Base-by-base conservation (phyloP, 2,329 filamentous ascomycete genomes). In the Talaromyces marneffei region DNA sequence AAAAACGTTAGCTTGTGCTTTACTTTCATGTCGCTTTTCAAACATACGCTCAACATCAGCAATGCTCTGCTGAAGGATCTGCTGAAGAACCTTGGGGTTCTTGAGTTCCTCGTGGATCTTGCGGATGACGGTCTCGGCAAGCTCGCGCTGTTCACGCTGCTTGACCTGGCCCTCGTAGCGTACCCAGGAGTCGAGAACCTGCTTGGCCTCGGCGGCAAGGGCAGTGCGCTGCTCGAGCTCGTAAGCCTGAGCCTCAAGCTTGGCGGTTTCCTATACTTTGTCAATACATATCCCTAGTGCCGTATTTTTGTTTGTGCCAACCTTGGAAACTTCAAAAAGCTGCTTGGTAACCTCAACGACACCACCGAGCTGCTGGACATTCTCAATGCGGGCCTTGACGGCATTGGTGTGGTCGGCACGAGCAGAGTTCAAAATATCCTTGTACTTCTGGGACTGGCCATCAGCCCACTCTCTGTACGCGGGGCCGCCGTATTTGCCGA, bases 71-170 rank as follows among this genome's bases (percentile, higher is more conserved):
- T 94, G 89, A 71, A 99, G 87, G 74, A 99, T 97, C 83, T 97
- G 92, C 85, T 97, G 91, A 72, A 99, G 87, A 68, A 88, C 85
- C 87, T 92, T 97, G 78, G 95, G 94, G 85, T 90, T 97, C 85
- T 97, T 91, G 63, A 99, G 87, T 85, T 97, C 93, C 87, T 97
- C 97, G 80, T 90, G 88, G 76, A 97, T 94, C 87, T 97, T 99
- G 83, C 89, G 87, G 74, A 99, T 97, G 79, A 99, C 84, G 78
- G 82, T 86, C 76, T 96, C 87, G 67, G 94, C 91, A 68, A 99
- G 87, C 85, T 99, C 94, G 80, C 85, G 88, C 86, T 99, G 94
- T 84, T 99, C 92, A 78, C 94, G 89, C 83, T 93, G 89, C 90
- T 97, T 99, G 75, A 99, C 92, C 84, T 97, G 94, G 72, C 90